Evolutionary conservation across 352 stramenopile genomes (phyloP).

Genomic region (Phytopythium cucurbitacearum): DNA sequence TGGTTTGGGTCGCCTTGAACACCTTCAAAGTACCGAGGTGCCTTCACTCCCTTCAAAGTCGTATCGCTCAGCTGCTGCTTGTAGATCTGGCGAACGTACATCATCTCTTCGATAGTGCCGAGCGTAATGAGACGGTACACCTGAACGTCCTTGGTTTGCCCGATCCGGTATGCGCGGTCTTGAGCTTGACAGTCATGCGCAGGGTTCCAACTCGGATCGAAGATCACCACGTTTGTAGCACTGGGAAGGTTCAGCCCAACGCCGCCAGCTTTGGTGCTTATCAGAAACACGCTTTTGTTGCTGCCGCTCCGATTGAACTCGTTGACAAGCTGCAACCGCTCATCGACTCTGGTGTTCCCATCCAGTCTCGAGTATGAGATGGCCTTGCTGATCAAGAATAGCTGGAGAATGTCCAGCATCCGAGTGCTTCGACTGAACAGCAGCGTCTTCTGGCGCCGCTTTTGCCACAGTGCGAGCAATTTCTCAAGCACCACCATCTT

Average conservation of each 20-base stretch:
- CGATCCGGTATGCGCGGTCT: conserved; percentile 82
- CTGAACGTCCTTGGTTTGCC: conserved; percentile 81
- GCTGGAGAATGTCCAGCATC: conserved; percentile 79
- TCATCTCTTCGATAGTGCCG: conserved; percentile 87
- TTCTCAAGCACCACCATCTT: conserved; percentile 83
- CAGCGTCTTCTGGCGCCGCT: conserved; percentile 57
- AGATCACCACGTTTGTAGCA: conserved; percentile 84
- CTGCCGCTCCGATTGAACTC: conserved; percentile 60
- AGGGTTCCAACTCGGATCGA: conserved; percentile 87
- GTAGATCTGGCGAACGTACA: conserved; percentile 86
- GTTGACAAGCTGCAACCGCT: conserved; percentile 69
- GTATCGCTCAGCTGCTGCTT: conserved; percentile 84
- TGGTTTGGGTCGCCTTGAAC: conserved; percentile 72
- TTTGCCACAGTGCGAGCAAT: conserved; percentile 57
- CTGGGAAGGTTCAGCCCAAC: conserved; percentile 75
- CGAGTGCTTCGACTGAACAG: conserved; percentile 77
- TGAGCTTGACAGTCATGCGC: conserved; percentile 82
- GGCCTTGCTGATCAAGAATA: conserved; percentile 67
- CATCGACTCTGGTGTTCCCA: conserved; percentile 69
- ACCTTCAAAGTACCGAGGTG: conserved; percentile 75
- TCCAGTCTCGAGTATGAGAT: conserved; percentile 61
- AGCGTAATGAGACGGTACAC: conserved; percentile 83
- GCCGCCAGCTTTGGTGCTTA: conserved; percentile 73
- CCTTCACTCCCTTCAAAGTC: conserved; percentile 64
- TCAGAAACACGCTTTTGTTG: conserved; percentile 64